phyloP scores from a whole-genome alignment of 768 basidiomycete species.

The Tubosaeta brunneosetosa region DNA sequence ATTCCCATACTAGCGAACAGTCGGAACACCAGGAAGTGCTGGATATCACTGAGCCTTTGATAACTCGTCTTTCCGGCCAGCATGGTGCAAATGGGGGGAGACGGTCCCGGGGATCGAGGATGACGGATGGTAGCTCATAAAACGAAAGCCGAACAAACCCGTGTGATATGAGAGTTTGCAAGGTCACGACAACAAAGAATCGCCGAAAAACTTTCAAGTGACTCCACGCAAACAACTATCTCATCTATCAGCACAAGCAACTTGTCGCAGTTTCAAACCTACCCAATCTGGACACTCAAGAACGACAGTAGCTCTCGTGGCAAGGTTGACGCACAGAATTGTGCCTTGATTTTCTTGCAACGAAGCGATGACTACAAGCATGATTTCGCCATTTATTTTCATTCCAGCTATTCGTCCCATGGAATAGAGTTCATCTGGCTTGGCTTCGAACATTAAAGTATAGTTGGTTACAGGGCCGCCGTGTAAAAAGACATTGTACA shows the following conservation, averaged over 20 bases:
- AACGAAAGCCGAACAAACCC: neutral
- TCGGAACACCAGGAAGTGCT: conserved; percentile 14
- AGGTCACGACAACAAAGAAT: conserved; percentile 7
- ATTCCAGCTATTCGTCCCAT: conserved; percentile 18
- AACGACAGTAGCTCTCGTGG: conserved; percentile 5
- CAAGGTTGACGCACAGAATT: conserved; percentile 21
- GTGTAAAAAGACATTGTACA: conserved; percentile 21
- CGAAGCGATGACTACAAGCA: conserved; percentile 14
- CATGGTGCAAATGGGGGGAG: neutral
- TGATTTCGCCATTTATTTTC: conserved; percentile 20
- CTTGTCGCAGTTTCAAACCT: neutral
- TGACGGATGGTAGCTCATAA: conserved; percentile 11
- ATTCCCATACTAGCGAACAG: conserved; percentile 2
- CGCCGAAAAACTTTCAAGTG: conserved; percentile 13
- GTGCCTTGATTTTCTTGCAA: conserved; percentile 1
- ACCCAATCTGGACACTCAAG: conserved; percentile 15
- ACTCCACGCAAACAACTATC: conserved; percentile 9
- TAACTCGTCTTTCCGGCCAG: conserved; percentile 14
- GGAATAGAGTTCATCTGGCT: conserved; percentile 7
- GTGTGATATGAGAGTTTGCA: neutral
- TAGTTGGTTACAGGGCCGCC: neutral
- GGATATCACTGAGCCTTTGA: conserved; percentile 7
- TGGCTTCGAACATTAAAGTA: conserved; percentile 17
- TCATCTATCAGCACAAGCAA: conserved; percentile 1
- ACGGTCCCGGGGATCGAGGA: conserved; percentile 6